These are phyloP conservation scores for Ceratocystis cubensis DNA, from an alignment of 2,329 filamentous ascomycete species.

Conservation along the genomic window DNA sequence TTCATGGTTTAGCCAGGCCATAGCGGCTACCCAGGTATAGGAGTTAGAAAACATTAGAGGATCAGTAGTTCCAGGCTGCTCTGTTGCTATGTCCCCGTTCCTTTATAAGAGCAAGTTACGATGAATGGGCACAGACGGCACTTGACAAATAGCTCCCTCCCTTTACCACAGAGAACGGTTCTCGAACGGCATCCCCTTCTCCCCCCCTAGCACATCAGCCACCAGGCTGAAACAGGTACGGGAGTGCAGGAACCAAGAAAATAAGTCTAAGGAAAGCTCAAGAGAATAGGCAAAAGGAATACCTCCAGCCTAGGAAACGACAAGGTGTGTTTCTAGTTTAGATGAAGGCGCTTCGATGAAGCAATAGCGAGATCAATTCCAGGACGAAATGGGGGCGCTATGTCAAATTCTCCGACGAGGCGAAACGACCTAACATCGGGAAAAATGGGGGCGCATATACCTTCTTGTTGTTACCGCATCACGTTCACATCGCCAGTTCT, in stretches of 20 bases:
- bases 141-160: not conserved
- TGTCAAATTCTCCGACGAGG: constrained; percentile 12
- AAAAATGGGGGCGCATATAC: not conserved
- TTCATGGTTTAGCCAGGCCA: not conserved
- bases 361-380: constrained; percentile 15
- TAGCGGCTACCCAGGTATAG: not conserved
- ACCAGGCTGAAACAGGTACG: not conserved
- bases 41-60: not conserved
- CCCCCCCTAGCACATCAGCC: not conserved
- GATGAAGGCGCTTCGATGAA: constrained; percentile 13
- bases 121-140: constrained; percentile 5
- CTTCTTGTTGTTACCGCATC: not conserved
- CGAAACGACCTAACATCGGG: constrained; percentile 2
- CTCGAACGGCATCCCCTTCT: not conserved
- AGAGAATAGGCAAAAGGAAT: not conserved
- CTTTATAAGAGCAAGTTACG: not conserved
- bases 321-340: constrained; percentile 9
- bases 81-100: not conserved
- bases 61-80: not conserved
- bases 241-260: not conserved
- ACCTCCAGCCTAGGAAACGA: not conserved
- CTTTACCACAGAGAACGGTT: not conserved
- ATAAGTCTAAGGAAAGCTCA: not conserved
- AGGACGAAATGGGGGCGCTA: not conserved
- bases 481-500: not conserved